Conservation (phyloP, 768 basidiomycete species). For the Hortiboletus campestris region DNA sequence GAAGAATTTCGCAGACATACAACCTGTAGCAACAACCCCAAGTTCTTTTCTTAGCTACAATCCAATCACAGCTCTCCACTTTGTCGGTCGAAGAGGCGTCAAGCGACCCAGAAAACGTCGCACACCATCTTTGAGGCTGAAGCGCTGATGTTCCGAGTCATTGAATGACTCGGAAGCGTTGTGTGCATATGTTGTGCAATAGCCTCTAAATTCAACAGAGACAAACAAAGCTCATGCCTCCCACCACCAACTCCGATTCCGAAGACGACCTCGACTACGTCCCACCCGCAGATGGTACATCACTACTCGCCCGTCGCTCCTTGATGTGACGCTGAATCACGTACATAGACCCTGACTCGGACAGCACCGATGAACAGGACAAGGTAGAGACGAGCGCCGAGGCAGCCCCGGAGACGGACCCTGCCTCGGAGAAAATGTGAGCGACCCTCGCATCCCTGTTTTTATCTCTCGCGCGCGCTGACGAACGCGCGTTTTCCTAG, state of each 20-base stretch:
- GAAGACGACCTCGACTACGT: constrained; percentile 66
- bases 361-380: constrained; percentile 38
- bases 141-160: too few relatives aligned
- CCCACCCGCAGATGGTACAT: constrained; percentile 46
- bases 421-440: constrained; percentile 43
- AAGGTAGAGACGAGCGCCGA: constrained; percentile 34
- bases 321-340: background rate
- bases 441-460: too few relatives aligned
- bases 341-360: constrained; percentile 31
- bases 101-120: too few relatives aligned
- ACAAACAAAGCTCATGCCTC: constrained; percentile 26
- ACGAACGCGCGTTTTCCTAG: constrained; percentile 33
- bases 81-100: too few relatives aligned
- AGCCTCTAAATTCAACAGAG: constrained; percentile 26
- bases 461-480: background rate
- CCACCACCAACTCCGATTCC: constrained; percentile 47
- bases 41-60: too few relatives aligned
- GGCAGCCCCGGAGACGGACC: constrained; percentile 30
- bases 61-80: too few relatives aligned
- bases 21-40: too few relatives aligned
- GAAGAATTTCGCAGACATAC: too few relatives aligned
- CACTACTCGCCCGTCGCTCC: background rate
- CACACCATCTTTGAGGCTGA: too few relatives aligned
- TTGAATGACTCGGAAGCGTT: background rate
- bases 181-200: constrained; percentile 19